Evolutionary conservation across 139 green algal species (phyloP), one percentile per base, ranked within the genome.

Genomic region (Protoeuglena noctilucae): DNA sequence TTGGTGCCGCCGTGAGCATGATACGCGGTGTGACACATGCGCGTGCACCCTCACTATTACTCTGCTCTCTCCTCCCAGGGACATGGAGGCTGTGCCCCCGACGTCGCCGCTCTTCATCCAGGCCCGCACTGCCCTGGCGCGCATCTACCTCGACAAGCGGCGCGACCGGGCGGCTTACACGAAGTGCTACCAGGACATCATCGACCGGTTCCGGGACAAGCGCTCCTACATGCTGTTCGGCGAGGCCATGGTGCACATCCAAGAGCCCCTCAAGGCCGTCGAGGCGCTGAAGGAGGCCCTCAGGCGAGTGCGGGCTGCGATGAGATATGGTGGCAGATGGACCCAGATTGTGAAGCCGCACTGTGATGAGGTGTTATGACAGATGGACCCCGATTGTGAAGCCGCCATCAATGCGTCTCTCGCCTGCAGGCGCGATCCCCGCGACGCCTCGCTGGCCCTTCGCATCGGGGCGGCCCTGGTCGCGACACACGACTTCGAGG

Each of bases 231-330:
- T 74, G 60, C 71, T 84, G 68, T 65, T 87, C 27, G 81, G 70
- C 7, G 79, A 86, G 46, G 81, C 81, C 1, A 77, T 82, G 52
- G 69, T 89, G 65, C 64, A 71, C 45, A 83, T 88, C 24, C 76
- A 75, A 40, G 79, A 89, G 67, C 77, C 76, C 23, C 77, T 81
- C 50, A 73, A 70, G 51, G 81, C 79, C 9, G 63, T 82, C 45
- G 25, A 48, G 4, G 72, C 77, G 1, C 81, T 82, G 50, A 72
- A 86, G 61, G 30, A 21, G 2, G 78, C 78, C 7, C 59, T 84
- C 25, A 60, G 70, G n/a, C n/a, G n/a, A n/a, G n/a, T n/a, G n/a
- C n/a, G n/a, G n/a, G n/a, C n/a, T n/a, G n/a, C n/a, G n/a, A n/a
- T n/a, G n/a, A n/a, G n/a, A n/a, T n/a, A n/a, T n/a, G n/a, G n/a